These are phyloP conservation scores for Bidens hawaiensis DNA, from an alignment of 140 eudicot genomes.

Conservation along the genomic window DNA sequence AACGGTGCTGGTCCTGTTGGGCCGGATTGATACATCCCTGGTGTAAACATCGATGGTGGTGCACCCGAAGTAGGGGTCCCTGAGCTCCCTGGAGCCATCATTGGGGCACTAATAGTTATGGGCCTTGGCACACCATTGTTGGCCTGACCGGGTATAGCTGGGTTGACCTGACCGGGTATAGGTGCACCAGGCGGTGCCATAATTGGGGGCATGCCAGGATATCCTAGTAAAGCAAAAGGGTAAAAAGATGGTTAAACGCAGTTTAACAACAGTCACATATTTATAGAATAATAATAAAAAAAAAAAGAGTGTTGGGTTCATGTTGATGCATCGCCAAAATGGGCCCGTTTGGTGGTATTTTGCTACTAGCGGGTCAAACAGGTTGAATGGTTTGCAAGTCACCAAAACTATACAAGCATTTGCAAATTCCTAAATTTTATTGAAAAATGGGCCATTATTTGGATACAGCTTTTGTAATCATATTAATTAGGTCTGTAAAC, in stretches of 20 bases:
- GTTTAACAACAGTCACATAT: not conserved
- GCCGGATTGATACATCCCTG: constrained; percentile 39
- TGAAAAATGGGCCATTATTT: not conserved
- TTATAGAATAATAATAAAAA: not conserved
- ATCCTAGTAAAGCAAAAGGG: constrained; percentile 28
- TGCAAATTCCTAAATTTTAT: not conserved
- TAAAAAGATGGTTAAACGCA: not conserved
- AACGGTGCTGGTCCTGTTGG: constrained; percentile 30
- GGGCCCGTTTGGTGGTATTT: too few relatives aligned
- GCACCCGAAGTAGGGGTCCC: constrained; percentile 48
- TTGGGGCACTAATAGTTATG: constrained; percentile 19
- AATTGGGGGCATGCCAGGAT: constrained; percentile 57
- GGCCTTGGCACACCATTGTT: constrained; percentile 41
- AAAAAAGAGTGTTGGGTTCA: not conserved
- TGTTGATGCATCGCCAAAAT: not conserved
- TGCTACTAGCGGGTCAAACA: not conserved
- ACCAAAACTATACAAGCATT: not conserved
- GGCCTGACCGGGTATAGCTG: constrained; percentile 45
- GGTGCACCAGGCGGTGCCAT: constrained; percentile 59
- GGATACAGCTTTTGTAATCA: not conserved
- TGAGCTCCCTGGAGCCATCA: constrained; percentile 51
- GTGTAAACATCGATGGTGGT: constrained; percentile 50
- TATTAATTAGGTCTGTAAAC: too few relatives aligned
- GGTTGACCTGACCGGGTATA: constrained; percentile 34
- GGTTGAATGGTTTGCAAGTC: not conserved